phyloP scores from a whole-genome alignment of 2,329 filamentous ascomycete species.

The Cladorrhinum sp. region DNA sequence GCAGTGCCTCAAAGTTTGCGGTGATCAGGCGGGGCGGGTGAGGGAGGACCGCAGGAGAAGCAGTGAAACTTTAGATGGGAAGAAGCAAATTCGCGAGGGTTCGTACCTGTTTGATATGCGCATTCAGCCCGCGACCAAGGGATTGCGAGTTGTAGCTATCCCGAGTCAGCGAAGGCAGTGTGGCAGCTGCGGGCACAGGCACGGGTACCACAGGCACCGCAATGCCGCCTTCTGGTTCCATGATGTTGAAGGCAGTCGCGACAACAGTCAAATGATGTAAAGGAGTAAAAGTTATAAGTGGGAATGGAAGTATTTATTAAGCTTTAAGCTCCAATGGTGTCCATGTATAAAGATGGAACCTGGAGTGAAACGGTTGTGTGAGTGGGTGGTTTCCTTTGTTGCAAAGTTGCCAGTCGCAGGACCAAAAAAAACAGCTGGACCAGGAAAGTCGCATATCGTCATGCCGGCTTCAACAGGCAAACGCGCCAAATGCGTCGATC shows the following conservation, averaged over 20 bases:
- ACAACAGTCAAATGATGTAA: background rate
- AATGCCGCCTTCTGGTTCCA: constrained; percentile 12
- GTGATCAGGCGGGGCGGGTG: no score
- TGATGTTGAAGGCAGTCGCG: background rate
- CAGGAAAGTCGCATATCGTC: background rate
- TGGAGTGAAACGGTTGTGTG: background rate
- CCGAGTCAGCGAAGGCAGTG: constrained; percentile 35
- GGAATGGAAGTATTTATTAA: background rate
- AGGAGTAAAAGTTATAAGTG: background rate
- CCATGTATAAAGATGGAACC: no score
- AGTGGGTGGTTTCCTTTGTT: background rate
- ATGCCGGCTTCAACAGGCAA: constrained; percentile 3
- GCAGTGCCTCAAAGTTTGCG: background rate
- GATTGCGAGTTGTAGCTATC: constrained; percentile 62
- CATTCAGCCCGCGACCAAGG: constrained; percentile 62
- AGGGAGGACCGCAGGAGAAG: background rate
- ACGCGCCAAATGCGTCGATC: constrained; percentile 9
- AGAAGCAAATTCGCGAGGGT: background rate
- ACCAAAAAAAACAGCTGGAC: background rate
- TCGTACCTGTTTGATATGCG: constrained; percentile 65
- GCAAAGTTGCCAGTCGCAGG: background rate
- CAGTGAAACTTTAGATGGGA: background rate
- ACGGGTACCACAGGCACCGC: constrained; percentile 14
- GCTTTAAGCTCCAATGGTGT: background rate
- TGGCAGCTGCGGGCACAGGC: constrained; percentile 20